Percentiles rank a stretch among this genome's conserved stretches.
Conservation (phyloP, 2,329 filamentous ascomycete genomes). For the Salinomyces thailandicus region DNA sequence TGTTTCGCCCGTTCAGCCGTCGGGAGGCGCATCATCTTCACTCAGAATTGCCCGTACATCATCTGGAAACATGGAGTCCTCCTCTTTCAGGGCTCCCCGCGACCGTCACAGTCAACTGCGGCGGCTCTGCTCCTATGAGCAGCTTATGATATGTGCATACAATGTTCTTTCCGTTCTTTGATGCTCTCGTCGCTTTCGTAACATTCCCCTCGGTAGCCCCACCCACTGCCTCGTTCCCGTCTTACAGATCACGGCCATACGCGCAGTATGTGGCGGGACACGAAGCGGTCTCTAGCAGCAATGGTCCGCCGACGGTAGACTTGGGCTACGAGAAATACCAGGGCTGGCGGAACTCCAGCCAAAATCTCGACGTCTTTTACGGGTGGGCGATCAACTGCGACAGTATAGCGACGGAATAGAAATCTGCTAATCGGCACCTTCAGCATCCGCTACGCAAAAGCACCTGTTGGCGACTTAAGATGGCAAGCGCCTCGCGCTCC, state of each 20-base stretch:
- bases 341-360: slow-evolving; percentile 11
- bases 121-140: no score
- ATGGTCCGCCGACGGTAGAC: slow-evolving; percentile 12
- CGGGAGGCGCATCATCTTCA: no score
- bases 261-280: slow-evolving; percentile 7
- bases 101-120: no score
- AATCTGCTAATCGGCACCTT: neutral
- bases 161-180: no score
- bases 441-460: slow-evolving; percentile 20
- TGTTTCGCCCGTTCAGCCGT: no score
- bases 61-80: no score
- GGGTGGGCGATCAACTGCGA: slow-evolving; percentile 7
- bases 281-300: slow-evolving; percentile 1
- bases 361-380: slow-evolving; percentile 12
- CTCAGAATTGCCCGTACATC: no score
- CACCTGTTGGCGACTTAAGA: slow-evolving; percentile 15
- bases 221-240: slow-evolving; percentile 7
- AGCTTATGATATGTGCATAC: no score
- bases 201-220: no score
- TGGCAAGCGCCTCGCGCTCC: slow-evolving; percentile 21
- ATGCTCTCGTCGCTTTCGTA: no score
- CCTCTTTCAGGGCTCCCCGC: no score
- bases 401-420: neutral
- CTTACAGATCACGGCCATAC: slow-evolving; percentile 10
- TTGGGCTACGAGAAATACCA: slow-evolving; percentile 18